A percentile compares a stretch with the other conserved stretches of the same genome.
phyloP scores from a whole-genome alignment of 1,284 basidiomycete genomes.

The Sphagnurus paluster region DNA sequence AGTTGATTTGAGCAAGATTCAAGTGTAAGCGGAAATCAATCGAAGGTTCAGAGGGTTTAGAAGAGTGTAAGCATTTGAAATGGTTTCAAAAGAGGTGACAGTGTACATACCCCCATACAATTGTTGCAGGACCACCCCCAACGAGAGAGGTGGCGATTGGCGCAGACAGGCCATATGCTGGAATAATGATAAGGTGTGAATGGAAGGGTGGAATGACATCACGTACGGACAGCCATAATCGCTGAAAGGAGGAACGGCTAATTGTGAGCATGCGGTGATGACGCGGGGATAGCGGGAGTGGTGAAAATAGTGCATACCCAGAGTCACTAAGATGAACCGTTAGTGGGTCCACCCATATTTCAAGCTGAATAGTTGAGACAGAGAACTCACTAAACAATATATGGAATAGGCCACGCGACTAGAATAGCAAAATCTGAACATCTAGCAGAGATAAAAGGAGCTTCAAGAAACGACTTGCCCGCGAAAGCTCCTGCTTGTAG shows the following conservation, averaged over 20 bases:
- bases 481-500: conserved; percentile 49
- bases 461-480: conserved; percentile 35
- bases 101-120: conserved; percentile 50
- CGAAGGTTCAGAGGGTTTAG: too few species aligned
- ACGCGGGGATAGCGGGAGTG: neutral
- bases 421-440: neutral
- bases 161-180: conserved; percentile 52
- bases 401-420: conserved; percentile 48
- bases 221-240: conserved; percentile 56
- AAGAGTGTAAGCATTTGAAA: neutral
- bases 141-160: conserved; percentile 55
- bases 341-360: neutral
- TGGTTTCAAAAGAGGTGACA: neutral
- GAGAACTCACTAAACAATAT: conserved; percentile 48
- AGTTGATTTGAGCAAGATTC: too few species aligned
- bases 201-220: neutral
- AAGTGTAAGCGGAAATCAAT: too few species aligned
- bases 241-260: conserved; percentile 28
- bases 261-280: neutral
- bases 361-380: neutral
- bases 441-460: neutral
- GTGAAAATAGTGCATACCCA: conserved; percentile 30
- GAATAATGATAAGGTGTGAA: neutral
- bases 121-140: conserved; percentile 51
- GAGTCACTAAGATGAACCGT: conserved; percentile 36